These are phyloP conservation scores for Chloranthus sessilifolius DNA, from an alignment of 164 flowering plant species.

Conservation along the genomic window DNA sequence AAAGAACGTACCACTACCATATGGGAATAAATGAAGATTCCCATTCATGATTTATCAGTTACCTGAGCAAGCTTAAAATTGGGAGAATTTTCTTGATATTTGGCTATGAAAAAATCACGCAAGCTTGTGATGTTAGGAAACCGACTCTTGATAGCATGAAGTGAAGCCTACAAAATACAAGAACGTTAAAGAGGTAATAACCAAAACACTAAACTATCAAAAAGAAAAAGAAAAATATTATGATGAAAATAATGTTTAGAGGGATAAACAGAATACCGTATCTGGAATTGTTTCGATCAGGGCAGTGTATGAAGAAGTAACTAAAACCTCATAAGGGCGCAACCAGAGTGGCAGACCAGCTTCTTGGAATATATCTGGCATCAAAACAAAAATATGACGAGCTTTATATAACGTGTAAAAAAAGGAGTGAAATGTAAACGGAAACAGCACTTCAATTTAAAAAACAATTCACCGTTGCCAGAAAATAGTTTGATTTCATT, in stretches of 20 bases:
- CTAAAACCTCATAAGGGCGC: conserved; percentile 96
- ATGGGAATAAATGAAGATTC: too few species aligned
- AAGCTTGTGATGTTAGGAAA: conserved; percentile 74
- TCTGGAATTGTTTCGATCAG: conserved; percentile 98
- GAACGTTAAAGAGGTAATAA: background rate
- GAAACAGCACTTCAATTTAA: background rate
- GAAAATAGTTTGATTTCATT: too few species aligned
- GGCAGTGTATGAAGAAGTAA: conserved; percentile 98
- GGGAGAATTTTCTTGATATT: conserved; percentile 92
- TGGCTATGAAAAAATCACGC: conserved; percentile 86
- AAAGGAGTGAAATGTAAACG: background rate
- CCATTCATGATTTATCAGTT: too few species aligned
- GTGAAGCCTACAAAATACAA: conserved; percentile 64
- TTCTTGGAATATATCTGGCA: conserved; percentile 97
- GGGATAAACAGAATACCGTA: conserved; percentile 48
- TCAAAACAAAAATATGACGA: conserved; percentile 12
- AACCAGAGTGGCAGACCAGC: conserved; percentile 99
- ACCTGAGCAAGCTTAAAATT: conserved; percentile 99
- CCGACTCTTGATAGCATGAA: conserved; percentile 96
- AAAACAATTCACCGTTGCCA: too few species aligned
- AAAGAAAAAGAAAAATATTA: conserved; percentile 9
- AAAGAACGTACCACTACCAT: too few species aligned
- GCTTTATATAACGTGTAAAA: conserved; percentile 5
- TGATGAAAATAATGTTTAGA: background rate
- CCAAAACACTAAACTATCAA: background rate